Evolutionary conservation across 2,329 filamentous ascomycete species (phyloP), one percentile per base, ranked within the genome.

Genomic region (Botrytis fragariae): DNA sequence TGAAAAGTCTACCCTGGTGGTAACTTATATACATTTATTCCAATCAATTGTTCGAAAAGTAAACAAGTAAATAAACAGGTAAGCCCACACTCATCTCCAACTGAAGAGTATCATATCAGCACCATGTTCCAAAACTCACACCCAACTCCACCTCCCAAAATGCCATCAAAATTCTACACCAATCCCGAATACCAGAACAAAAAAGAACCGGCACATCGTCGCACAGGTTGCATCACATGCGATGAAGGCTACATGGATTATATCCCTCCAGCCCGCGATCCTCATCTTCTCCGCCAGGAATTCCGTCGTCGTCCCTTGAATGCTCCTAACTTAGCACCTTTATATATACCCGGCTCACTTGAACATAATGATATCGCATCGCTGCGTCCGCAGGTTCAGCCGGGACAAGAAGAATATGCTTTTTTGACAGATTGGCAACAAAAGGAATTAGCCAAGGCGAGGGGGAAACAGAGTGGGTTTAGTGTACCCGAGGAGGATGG

Each of bases 1-100:
- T 42, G 1, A 12, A 68, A 68, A 61, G n/a, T 62, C n/a, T 70
- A 45, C 54, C 68, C 54, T 45, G 54, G 68, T 37, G 68, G 68
- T 45, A 35, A 61, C 67, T 42, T 22, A 12, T 16, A 39, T 25
- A 45, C 16, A 45, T 14, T 14, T 25, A 22, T 25, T 44, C 4
- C 5, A 61, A 12, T 45, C 10, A 32, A 60, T 45, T 10, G 4
- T 25, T 51, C 12, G 12, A 4, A 18, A 7, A 32, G 32, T 2
- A 45, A 42, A 42, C n/a, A 37, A 20, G 51, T 0, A 48, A 29
- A 25, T 4, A 71, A 29, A n/a, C 14, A 63, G 35, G 57, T 71
- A 65, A 71, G 69, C 37, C 25, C 29, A 39, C 32, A 10, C 39
- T 32, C 22, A 71, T 37, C 32, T 64, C 20, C 39, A 65, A 32